These are phyloP conservation scores for Penicillium sp. DNA, from an alignment of 2,329 filamentous ascomycete genomes.

Conservation along the genomic window DNA sequence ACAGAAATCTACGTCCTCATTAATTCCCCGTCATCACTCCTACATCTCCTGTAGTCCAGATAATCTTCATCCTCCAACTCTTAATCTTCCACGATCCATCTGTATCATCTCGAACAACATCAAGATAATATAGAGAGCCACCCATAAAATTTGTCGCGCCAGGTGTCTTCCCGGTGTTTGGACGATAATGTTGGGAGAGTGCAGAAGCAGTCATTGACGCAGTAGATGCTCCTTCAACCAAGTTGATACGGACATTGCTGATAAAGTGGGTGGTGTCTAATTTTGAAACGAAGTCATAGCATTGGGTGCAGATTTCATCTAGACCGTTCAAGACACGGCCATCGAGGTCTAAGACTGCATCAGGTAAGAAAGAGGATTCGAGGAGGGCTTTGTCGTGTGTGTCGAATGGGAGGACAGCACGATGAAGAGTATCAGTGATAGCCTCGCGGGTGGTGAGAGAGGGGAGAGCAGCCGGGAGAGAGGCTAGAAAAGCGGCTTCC, in stretches of 20 bases:
- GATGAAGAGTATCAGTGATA: slow-evolving; percentile 35
- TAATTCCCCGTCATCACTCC: background rate
- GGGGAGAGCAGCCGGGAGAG: slow-evolving; percentile 3
- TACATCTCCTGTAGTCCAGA: slow-evolving; percentile 29
- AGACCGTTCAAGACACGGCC: slow-evolving; percentile 21
- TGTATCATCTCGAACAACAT: slow-evolving; percentile 31
- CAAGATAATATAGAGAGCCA: slow-evolving; percentile 29
- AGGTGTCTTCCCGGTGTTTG: slow-evolving; percentile 26
- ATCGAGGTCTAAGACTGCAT: slow-evolving; percentile 20
- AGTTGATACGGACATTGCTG: slow-evolving; percentile 24
- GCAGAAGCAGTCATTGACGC: slow-evolving; percentile 18
- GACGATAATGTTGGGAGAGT: slow-evolving; percentile 22
- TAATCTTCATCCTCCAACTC: slow-evolving; percentile 28
- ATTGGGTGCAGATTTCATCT: slow-evolving; percentile 17
- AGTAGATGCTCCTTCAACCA: slow-evolving; percentile 10
- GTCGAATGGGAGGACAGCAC: slow-evolving; percentile 29
- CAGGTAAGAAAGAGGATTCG: slow-evolving; percentile 29
- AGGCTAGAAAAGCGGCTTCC: background rate
- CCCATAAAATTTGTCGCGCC: slow-evolving; percentile 23
- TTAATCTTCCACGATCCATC: slow-evolving; percentile 38
- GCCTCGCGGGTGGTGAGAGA: slow-evolving; percentile 30
- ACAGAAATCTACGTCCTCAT: background rate
- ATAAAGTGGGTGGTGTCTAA: slow-evolving; percentile 31
- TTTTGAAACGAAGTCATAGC: slow-evolving; percentile 21
- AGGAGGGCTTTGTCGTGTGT: slow-evolving; percentile 28